Evolutionary conservation across 2,329 filamentous ascomycete genomes (phyloP), one percentile per base, ranked within the genome.

Genomic region (Apiospora marii): DNA sequence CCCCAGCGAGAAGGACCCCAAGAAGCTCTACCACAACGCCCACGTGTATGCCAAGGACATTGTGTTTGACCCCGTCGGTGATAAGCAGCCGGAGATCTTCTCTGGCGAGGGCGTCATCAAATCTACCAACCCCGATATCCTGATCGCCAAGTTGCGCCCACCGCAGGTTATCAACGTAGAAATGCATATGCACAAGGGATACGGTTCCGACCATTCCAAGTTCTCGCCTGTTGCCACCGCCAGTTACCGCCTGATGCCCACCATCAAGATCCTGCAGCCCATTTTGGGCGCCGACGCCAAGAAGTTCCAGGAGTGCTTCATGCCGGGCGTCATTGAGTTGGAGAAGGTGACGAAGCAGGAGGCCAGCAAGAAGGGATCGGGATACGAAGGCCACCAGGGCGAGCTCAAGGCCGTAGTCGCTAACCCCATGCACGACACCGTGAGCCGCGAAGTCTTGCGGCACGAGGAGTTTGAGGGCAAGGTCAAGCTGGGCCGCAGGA

Each of bases 161-260:
- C 93, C 93, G 5, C 97, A 99, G 86, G 90, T 91, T 78, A 94
- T 99, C 79, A 89, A 94, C 79, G 87, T 98, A 74, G 91, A 93
- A 76, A 93, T 97, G 89, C 95, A 98, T 86, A 96, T 96, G 85
- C 92, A 97, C 85, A 97, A 98, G 85, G 96, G 97, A 74, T 91
- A 97, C 76, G 96, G 96, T 68, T 91, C 92, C 75, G 96, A 99
- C 83, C 96, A 99, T 83, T 93, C 96, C 78, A 99, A 99, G 84
- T 99, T 96, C 86, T 98, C 94, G 0, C 96, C 96, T 67, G 96
- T 98, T 48, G 95, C 96, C 3, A 98, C 96, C 1, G 96, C 96
- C 3, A 94, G 93, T 34, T 99, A 99, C 85, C 91, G 96, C 69
- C 89, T 99, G 27, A 85, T 99, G 80, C 96, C 96, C 10, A 92